A percentile compares a stretch with the other conserved stretches of the same genome.
Evolutionary conservation across 495 filamentous ascomycete genomes (phyloP).

Genomic region (Daldinia caldariorum): DNA sequence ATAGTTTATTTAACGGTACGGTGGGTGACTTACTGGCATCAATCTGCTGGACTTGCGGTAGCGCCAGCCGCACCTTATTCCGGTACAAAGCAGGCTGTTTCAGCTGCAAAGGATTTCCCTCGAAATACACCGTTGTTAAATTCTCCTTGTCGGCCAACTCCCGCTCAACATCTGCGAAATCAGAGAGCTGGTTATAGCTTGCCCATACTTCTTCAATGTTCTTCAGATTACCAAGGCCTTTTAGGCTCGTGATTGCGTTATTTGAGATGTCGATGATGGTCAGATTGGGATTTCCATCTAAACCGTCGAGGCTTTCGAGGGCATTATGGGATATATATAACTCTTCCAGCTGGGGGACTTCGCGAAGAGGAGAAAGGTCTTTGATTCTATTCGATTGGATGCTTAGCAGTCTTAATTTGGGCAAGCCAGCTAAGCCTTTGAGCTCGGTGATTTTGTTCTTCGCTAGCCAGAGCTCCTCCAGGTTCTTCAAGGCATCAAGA

Average conservation of each 20-base stretch:
- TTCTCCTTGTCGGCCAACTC: slow-evolving; percentile 80
- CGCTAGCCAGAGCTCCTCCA: slow-evolving; percentile 94
- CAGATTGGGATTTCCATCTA: slow-evolving; percentile 75
- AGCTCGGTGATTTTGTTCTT: slow-evolving; percentile 97
- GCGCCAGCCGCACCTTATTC: slow-evolving; percentile 87
- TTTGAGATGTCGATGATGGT: slow-evolving; percentile 88
- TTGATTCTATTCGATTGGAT: slow-evolving; percentile 98
- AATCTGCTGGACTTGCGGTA: slow-evolving; percentile 90
- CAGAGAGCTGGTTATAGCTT: slow-evolving; percentile 82
- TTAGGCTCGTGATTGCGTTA: slow-evolving; percentile 81
- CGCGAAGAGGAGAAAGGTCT: slow-evolving; percentile 75
- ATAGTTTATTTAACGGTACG: not conserved
- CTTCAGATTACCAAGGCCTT: slow-evolving; percentile 72
- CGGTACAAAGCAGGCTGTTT: slow-evolving; percentile 80
- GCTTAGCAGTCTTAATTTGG: slow-evolving; percentile 86
- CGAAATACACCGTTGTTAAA: slow-evolving; percentile 94
- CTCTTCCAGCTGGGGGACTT: slow-evolving; percentile 85
- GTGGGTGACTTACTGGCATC: slow-evolving; percentile 85
- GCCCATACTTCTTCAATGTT: slow-evolving; percentile 94
- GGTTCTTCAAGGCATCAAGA: slow-evolving; percentile 73
- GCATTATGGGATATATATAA: slow-evolving; percentile 98
- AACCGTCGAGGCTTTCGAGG: slow-evolving; percentile 78
- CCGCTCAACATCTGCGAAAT: slow-evolving; percentile 84
- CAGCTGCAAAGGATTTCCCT: slow-evolving; percentile 90
- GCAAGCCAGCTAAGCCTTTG: slow-evolving; percentile 73